Base-by-base conservation (phyloP, 2,329 filamentous ascomycete species). In the Phialemoniopsis sp. region DNA sequence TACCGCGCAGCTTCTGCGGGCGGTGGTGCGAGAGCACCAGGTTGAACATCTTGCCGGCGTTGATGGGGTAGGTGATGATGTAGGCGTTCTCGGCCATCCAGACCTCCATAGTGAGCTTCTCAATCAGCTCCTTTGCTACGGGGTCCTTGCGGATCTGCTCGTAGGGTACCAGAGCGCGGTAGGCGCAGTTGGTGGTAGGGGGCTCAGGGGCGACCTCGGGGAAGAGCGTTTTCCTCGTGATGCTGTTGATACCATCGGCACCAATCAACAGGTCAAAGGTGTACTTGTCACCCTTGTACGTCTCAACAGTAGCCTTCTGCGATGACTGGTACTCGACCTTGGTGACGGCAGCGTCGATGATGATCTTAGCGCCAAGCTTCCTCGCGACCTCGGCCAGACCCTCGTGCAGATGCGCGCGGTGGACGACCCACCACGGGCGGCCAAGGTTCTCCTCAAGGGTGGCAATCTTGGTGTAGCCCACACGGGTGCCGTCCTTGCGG, bases 31-130 rank as follows among this genome's bases (percentile, higher is more conserved):
- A 63, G 13, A 72, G 54, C 5, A 72, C 68, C 54, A 72, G 60
- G 44, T 71, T 71, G 50, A 68, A 68, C 29, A 63, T 54, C 34
- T 58, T 63, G 10, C 64, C 66, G 3, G 57, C 60, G n/a, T 57
- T 60, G 18, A 73, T 64, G 1, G 66, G 66, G 43, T 71, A 71
- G 4, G 64, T 63, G 37, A 73, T 70, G 47, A 68, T 66, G 41
- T 68, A 67, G 3, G 55, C 49, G 12, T 56, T 54, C 5, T 52
- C 42, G 15, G 60, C 52, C 54, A 70, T 56, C 68, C 68, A 72
- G 13, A 68, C 64, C 39, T 71, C 66, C 47, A 72, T 68, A 8
- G 64, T 66, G 6, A 56, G 52, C 39, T 63, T 56, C 17, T 58
- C 55, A 8, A 64, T 53, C 12, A 68, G 52, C 17, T 57, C 51